Percentiles rank a stretch among this genome's conserved stretches.
These are phyloP conservation scores for Globisporangium solare DNA, from an alignment of 352 stramenopile species.

Conservation along the genomic window DNA sequence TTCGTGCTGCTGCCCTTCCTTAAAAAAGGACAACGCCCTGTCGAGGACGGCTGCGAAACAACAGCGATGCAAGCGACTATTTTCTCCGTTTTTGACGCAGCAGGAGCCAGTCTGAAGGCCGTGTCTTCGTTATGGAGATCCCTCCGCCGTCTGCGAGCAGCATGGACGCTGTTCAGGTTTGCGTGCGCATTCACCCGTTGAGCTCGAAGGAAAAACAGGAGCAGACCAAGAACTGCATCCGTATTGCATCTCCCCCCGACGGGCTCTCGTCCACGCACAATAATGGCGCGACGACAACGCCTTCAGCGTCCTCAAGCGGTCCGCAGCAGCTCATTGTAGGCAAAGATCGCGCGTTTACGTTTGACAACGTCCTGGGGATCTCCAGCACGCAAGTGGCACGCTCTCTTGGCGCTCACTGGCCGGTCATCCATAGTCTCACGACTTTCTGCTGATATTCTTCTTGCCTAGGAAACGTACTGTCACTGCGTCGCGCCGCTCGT, in stretches of 20 bases:
- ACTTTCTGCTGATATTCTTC: not conserved
- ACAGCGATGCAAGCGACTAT: too few relatives aligned
- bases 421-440: not conserved
- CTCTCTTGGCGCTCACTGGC: too few relatives aligned
- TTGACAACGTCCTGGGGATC: slow-evolving; percentile 83
- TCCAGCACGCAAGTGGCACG: slow-evolving; percentile 61
- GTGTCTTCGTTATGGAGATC: too few relatives aligned
- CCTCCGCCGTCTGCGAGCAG: too few relatives aligned
- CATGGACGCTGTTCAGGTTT: slow-evolving; percentile 66
- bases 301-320: not conserved
- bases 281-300: slow-evolving; percentile 7
- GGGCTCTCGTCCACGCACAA: slow-evolving; percentile 29
- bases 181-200: slow-evolving; percentile 68
- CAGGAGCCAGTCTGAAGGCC: too few relatives aligned
- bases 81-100: too few relatives aligned
- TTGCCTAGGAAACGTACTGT: slow-evolving; percentile 57
- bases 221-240: slow-evolving; percentile 75
- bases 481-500: slow-evolving; percentile 65
- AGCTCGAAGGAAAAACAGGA: slow-evolving; percentile 58
- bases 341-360: slow-evolving; percentile 86
- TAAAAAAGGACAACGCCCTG: too few relatives aligned
- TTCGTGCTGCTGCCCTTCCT: too few relatives aligned
- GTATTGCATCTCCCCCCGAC: slow-evolving; percentile 42
- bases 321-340: slow-evolving; percentile 77
- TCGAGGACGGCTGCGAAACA: too few relatives aligned